Evolutionary conservation across 306 rosid species (phyloP).

Genomic region (Purshia tridentata): DNA sequence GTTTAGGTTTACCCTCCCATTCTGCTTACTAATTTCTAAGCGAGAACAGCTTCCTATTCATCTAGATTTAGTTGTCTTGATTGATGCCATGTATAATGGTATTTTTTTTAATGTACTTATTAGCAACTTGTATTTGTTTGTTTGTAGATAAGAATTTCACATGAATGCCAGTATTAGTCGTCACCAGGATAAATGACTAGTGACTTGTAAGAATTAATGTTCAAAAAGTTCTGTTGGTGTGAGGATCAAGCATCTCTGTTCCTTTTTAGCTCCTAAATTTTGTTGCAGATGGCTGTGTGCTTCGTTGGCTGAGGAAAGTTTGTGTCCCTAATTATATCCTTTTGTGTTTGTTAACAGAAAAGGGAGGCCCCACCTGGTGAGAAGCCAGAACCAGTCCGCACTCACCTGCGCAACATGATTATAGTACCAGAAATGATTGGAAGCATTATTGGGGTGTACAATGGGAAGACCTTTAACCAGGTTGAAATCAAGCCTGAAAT

Average conservation of each 20-base stretch:
- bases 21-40: background rate
- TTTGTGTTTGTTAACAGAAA: conserved; percentile 42
- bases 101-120: background rate
- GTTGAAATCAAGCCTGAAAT: conserved; percentile 92
- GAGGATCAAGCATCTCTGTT: background rate
- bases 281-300: background rate
- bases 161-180: background rate
- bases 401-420: conserved; percentile 90
- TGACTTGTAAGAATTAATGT: background rate
- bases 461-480: conserved; percentile 92
- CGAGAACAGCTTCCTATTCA: background rate
- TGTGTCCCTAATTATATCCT: background rate
- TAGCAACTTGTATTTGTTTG: background rate
- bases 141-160: background rate
- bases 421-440: conserved; percentile 95
- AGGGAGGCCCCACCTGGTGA: conserved; percentile 91
- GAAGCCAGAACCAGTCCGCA: conserved; percentile 90
- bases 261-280: background rate
- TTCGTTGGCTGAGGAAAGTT: background rate
- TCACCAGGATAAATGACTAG: background rate
- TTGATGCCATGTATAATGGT: background rate
- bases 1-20: background rate
- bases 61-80: background rate
- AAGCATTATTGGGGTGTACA: conserved; percentile 84
- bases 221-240: background rate